Evolutionary conservation across 208 protist genomes (phyloP), one percentile per base, ranked within the genome.

Genomic region (Acanthamoeba royreba): DNA sequence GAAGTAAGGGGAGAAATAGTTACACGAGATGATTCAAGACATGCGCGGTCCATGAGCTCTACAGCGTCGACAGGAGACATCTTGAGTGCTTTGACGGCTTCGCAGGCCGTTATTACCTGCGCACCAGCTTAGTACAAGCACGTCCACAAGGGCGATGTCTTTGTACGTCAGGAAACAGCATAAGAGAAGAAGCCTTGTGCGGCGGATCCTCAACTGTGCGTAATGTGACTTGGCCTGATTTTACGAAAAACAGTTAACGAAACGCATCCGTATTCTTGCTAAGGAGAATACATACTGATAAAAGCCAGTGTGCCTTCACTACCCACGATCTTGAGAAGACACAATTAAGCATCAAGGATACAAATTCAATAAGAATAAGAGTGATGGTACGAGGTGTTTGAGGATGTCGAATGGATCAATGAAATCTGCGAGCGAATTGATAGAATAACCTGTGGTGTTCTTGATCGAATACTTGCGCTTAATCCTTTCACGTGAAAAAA

Each of bases 291-390:
- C 85, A 33, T 91, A 91, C 85, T 93, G 19, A 96, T 88, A 85
- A 96, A 96, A 2, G 92, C 95, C 4, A 96, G 85, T 9, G 95
- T 96, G 35, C 95, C 95, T 61, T 96, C 95, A 43, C 92, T 95
- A 7, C 95, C 95, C 13, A 96, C 69, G 38, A 96, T 93, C 38
- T 72, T n/a, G 61, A 72, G 40, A 33, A n/a, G 55, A n/a, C 8
- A 33, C 33, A 33, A 33, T 38, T 4, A 66, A 66, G 55, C 25
- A 25, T 35, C 9, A 25, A 66, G 9, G 19, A 66, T 5, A n/a
- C 5, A 28, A n/a, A 28, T 4, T 28, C 25, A 28, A 25, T 17
- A 66, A n/a, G 55, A 28, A n/a, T 17, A 66, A 4, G 4, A 25
- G 61, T n/a, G 61, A 8, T 63, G 25, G 53, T 63, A 72, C 61